These are phyloP conservation scores for Phytophthora foliorum DNA, from an alignment of 352 stramenopile genomes.

Conservation along the genomic window DNA sequence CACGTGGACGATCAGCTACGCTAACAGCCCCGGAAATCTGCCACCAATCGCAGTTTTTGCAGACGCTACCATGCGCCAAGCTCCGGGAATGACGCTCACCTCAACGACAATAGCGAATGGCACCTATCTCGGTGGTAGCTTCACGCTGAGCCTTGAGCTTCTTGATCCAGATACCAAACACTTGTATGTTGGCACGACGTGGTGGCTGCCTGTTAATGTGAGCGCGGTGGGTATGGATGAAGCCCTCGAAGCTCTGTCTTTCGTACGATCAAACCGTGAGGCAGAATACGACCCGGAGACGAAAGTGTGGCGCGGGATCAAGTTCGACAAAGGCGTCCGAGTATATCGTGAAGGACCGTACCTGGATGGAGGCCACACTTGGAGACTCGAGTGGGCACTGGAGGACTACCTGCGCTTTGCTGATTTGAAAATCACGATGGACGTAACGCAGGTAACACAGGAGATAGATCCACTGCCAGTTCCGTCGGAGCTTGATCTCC, in stretches of 20 bases:
- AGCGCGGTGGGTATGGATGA: constrained; percentile 77
- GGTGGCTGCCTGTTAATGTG: constrained; percentile 76
- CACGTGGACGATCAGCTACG: constrained; percentile 74
- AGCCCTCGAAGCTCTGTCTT: constrained; percentile 71
- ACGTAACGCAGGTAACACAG: constrained; percentile 68
- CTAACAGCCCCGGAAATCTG: constrained; percentile 68
- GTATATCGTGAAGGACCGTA: constrained; percentile 74
- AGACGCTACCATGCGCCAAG: constrained; percentile 42
- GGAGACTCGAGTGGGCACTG: constrained; percentile 78
- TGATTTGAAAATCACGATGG: constrained; percentile 68
- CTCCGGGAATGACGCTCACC: constrained; percentile 31
- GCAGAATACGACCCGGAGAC: constrained; percentile 70
- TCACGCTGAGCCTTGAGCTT: constrained; percentile 66
- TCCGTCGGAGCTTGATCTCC: constrained; percentile 56
- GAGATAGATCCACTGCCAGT: constrained; percentile 70
- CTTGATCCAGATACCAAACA: constrained; percentile 52
- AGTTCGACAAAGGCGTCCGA: constrained; percentile 81
- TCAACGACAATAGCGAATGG: constrained; percentile 69
- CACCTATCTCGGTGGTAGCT: constrained; percentile 75
- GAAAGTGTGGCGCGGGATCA: constrained; percentile 53
- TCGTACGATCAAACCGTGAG: constrained; percentile 76
- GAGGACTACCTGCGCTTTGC: constrained; percentile 80
- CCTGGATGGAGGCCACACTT: constrained; percentile 77
- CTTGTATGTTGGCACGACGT: constrained; percentile 60
- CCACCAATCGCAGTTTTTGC: constrained; percentile 63